These are phyloP conservation scores for Juglanconis juglandina DNA, from an alignment of 2,329 filamentous ascomycete species.

Conservation along the genomic window DNA sequence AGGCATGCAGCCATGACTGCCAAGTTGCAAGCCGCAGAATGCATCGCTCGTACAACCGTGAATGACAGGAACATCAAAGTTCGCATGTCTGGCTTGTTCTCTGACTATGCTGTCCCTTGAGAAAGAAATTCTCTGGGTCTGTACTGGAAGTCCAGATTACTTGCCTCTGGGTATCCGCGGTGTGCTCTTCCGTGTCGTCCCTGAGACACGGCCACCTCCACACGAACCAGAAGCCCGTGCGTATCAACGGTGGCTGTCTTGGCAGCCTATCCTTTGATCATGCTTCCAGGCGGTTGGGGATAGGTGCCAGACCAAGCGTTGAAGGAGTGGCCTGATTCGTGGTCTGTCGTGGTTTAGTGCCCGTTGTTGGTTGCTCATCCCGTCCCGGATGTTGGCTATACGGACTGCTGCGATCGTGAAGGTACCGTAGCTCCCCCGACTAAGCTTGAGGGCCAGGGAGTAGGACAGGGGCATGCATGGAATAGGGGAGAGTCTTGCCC, in stretches of 20 bases:
- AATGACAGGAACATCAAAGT: conserved; percentile 8
- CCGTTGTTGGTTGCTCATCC: background rate
- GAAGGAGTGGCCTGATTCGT: background rate
- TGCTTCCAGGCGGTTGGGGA: background rate
- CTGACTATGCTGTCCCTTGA: background rate
- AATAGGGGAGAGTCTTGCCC: background rate
- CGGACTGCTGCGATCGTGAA: too few species aligned
- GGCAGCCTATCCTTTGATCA: background rate
- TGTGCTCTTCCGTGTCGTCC: background rate
- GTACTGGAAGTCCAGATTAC: too few species aligned
- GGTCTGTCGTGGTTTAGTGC: background rate
- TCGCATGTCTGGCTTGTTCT: background rate
- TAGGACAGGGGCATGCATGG: conserved; percentile 6
- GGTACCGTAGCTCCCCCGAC: too few species aligned
- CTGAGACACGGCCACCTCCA: background rate
- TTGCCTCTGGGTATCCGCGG: too few species aligned
- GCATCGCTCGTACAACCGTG: conserved; percentile 1
- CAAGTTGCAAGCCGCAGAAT: background rate
- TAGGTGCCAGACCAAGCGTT: background rate
- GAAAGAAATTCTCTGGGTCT: background rate
- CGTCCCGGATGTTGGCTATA: background rate
- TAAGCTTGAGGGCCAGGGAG: background rate
- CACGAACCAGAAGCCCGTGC: background rate
- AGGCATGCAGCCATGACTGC: conserved; percentile 3
- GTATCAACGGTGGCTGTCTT: background rate